These are phyloP conservation scores for Ceratocystis alfenasii DNA, from an alignment of 2,329 filamentous ascomycete species.

Conservation along the genomic window DNA sequence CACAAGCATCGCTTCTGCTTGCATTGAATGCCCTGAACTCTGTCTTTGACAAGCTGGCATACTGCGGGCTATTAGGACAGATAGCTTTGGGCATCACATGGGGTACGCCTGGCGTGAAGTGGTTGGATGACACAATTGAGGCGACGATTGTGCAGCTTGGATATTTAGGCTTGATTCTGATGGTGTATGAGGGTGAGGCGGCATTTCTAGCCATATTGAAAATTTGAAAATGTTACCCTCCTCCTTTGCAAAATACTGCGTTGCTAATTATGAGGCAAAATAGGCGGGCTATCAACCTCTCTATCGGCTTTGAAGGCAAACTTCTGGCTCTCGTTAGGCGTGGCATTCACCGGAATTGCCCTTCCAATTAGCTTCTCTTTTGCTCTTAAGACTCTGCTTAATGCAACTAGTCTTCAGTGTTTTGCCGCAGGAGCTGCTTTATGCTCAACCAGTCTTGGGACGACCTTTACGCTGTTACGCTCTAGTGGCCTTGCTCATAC, in stretches of 20 bases:
- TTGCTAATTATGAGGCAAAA: neutral
- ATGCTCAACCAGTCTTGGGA: constrained; percentile 63
- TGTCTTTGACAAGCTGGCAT: constrained; percentile 47
- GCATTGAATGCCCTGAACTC: constrained; percentile 48
- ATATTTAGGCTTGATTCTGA: constrained; percentile 58
- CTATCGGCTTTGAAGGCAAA: constrained; percentile 10
- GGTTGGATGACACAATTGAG: constrained; percentile 43
- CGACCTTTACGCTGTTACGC: constrained; percentile 46
- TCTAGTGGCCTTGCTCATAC: constrained; percentile 34
- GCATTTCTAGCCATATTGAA: fast-evolving
- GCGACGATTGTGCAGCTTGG: constrained; percentile 51
- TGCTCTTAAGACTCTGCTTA: constrained; percentile 38
- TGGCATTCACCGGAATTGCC: constrained; percentile 13
- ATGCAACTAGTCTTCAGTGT: constrained; percentile 45
- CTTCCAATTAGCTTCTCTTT: constrained; percentile 32
- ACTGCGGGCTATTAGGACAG: constrained; percentile 61
- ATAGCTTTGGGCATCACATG: constrained; percentile 58
- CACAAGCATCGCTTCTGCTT: constrained; percentile 47
- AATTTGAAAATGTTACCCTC: neutral
- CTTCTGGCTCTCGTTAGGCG: neutral
- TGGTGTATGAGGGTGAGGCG: constrained; percentile 54
- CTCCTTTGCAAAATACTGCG: neutral
- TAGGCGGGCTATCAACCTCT: constrained; percentile 14
- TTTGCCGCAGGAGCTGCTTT: constrained; percentile 64
- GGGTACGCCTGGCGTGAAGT: constrained; percentile 53